These are phyloP conservation scores for Pythium grandisporangium DNA, from an alignment of 352 stramenopile species.

Conservation along the genomic window DNA sequence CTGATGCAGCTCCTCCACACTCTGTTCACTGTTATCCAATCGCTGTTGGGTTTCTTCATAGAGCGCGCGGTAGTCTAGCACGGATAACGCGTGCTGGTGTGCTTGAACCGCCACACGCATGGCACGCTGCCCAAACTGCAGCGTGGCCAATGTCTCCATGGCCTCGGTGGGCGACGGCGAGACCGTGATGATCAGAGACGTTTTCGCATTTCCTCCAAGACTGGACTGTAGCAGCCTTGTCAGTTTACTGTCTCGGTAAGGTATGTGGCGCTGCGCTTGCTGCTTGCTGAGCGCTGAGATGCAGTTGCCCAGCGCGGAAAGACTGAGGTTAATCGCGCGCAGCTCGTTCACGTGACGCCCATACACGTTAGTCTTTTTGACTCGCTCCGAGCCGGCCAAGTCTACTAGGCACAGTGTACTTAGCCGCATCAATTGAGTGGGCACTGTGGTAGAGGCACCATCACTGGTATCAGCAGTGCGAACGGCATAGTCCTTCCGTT, in stretches of 20 bases:
- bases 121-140: slow-evolving; percentile 68
- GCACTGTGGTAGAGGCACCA: slow-evolving; percentile 1
- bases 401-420: slow-evolving; percentile 63
- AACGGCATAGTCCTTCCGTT: slow-evolving; percentile 51
- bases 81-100: slow-evolving; percentile 46
- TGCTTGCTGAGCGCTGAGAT: slow-evolving; percentile 59
- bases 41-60: slow-evolving; percentile 48
- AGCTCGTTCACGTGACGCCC: slow-evolving; percentile 55
- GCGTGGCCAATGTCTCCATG: slow-evolving; percentile 47
- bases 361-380: slow-evolving; percentile 53
- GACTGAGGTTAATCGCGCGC: slow-evolving; percentile 64
- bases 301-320: slow-evolving; percentile 69
- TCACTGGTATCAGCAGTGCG: too few species aligned
- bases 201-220: slow-evolving; percentile 70
- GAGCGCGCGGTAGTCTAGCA: slow-evolving; percentile 58
- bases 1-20: slow-evolving; percentile 5
- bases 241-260: slow-evolving; percentile 71
- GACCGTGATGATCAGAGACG: slow-evolving; percentile 50
- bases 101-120: slow-evolving; percentile 61
- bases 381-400: slow-evolving; percentile 57
- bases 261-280: slow-evolving; percentile 33
- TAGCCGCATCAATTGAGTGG: slow-evolving; percentile 32
- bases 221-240: slow-evolving; percentile 59
- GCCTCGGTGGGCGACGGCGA: slow-evolving; percentile 32
- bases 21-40: slow-evolving; percentile 21